A percentile compares a stretch with the other conserved stretches of the same genome.
These are phyloP conservation scores for Keithomyces neogunnii DNA, from an alignment of 2,329 filamentous ascomycete genomes.

Conservation along the genomic window DNA sequence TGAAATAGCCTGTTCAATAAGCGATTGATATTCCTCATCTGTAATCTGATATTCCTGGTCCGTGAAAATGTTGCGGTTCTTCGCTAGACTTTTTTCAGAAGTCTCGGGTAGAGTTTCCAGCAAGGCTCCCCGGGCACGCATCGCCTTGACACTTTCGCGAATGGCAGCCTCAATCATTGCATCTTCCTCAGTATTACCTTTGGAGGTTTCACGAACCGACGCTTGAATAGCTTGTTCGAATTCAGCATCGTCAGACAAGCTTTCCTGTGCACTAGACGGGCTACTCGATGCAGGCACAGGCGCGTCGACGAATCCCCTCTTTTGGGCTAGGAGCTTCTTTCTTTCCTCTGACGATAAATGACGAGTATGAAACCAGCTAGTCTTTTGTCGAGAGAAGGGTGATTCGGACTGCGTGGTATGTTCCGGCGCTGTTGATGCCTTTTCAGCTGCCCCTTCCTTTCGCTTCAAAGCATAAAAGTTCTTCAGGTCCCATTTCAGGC, in stretches of 20 bases:
- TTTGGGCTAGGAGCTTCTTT: constrained; percentile 40
- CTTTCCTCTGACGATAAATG: constrained; percentile 41
- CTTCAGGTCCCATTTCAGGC: constrained; percentile 50
- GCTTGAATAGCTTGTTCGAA: constrained; percentile 64
- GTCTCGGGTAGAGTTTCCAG: constrained; percentile 18
- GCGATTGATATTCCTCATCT: constrained; percentile 48
- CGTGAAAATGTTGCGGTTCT: constrained; percentile 24
- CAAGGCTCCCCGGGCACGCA: constrained; percentile 23
- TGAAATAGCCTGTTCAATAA: constrained; percentile 48
- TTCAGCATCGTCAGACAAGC: constrained; percentile 41
- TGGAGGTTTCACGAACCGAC: constrained; percentile 62
- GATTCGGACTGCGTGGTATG: constrained; percentile 12
- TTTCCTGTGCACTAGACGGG: constrained; percentile 7
- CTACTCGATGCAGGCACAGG: constrained; percentile 7
- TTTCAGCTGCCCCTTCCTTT: constrained; percentile 32
- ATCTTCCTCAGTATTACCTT: constrained; percentile 62
- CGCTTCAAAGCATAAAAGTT: constrained; percentile 46
- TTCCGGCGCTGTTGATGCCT: constrained; percentile 13
- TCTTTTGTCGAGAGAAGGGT: constrained; percentile 22
- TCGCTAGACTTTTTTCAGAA: constrained; percentile 12
- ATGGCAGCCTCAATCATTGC: constrained; percentile 64
- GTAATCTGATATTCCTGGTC: constrained; percentile 38
- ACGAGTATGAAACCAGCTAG: constrained; percentile 41
- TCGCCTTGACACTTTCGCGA: constrained; percentile 58
- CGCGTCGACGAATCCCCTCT: constrained; percentile 16